Conservation (phyloP, 495 filamentous ascomycete species). For the Extremus antarcticus region DNA sequence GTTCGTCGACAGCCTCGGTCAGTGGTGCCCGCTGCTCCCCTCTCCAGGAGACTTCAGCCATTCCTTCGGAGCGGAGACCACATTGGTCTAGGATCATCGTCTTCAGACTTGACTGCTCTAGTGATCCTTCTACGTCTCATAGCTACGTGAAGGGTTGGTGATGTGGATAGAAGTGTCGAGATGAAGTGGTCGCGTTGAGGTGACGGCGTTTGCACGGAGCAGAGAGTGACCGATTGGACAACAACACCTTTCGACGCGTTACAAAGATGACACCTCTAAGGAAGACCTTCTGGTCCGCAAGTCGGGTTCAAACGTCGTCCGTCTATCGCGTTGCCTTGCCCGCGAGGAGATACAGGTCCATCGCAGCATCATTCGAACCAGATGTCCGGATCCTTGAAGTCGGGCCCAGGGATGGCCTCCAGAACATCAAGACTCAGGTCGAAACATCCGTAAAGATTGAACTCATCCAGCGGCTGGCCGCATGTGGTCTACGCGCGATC, state of each 20-base stretch:
- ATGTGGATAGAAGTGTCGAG: too few relatives aligned
- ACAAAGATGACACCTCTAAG: neutral
- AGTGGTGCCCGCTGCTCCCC: neutral
- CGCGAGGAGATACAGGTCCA: neutral
- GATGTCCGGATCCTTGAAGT: conserved; percentile 38
- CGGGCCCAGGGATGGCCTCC: conserved; percentile 38
- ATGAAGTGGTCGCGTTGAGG: too few relatives aligned
- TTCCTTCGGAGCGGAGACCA: too few relatives aligned
- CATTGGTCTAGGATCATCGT: too few relatives aligned
- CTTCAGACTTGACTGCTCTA: too few relatives aligned
- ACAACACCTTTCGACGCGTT: neutral
- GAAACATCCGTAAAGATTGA: conserved; percentile 33
- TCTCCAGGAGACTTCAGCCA: neutral
- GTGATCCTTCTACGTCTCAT: too few relatives aligned
- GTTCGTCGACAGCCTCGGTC: neutral
- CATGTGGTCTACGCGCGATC: conserved; percentile 30
- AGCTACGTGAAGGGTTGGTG: too few relatives aligned
- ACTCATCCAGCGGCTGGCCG: conserved; percentile 29
- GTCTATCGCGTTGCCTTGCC: neutral
- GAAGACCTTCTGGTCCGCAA: neutral
- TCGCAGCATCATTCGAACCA: neutral
- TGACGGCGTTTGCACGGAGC: too few relatives aligned
- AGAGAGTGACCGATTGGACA: neutral
- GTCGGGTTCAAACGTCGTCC: neutral
- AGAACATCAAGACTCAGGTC: conserved; percentile 33